A percentile compares a stretch with the other conserved stretches of the same genome.
These are phyloP conservation scores for Prunus persica DNA, from an alignment of 306 rosid species.

Conservation along the genomic window Prunus_persica_NCBIv2 NC_034010.1:3529001-3529500, in stretches of 20 bases:
- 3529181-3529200: not conserved
- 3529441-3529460: constrained; percentile 39
- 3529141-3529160: not conserved
- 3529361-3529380: constrained; percentile 77
- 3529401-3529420: constrained; percentile 95
- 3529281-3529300: not conserved
- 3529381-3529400: constrained; percentile 87
- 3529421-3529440: constrained; percentile 90
- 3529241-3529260: not conserved
- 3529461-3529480: not conserved
- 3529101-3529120: not conserved
- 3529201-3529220: not conserved
- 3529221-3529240: no score
- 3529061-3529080: not conserved
- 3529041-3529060: not conserved
- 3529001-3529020: not conserved
- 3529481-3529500: not conserved
- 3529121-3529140: not conserved
- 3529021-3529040: not conserved
- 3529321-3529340: not conserved
- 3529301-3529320: not conserved
- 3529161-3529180: not conserved
- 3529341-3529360: constrained; percentile 33
- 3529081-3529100: not conserved
- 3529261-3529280: not conserved